Percentiles rank a stretch among this genome's conserved stretches.
Conservation (phyloP, 768 basidiomycete species). For the Tephrocybe sp. region DNA sequence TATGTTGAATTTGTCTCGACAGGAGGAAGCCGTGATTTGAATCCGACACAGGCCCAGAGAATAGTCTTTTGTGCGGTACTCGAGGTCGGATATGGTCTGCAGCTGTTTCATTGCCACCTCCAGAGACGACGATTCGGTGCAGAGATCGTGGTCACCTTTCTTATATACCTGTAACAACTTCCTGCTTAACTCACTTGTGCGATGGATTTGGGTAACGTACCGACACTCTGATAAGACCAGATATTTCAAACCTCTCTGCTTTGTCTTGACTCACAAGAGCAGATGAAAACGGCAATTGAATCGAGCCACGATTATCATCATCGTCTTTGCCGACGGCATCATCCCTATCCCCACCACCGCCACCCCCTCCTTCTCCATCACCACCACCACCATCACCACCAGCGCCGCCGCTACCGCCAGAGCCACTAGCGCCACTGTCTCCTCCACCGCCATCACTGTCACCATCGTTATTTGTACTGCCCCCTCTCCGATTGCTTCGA, state of each 20-base stretch:
- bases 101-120: background rate
- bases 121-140: background rate
- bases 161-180: background rate
- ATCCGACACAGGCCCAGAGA: background rate
- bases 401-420: background rate
- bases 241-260: background rate
- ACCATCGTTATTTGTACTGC: background rate
- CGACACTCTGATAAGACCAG: background rate
- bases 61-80: background rate
- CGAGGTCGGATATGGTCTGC: background rate
- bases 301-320: background rate
- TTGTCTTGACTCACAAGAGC: background rate
- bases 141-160: background rate
- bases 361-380: background rate
- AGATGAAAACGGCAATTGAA: background rate
- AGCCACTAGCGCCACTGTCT: background rate
- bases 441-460: background rate
- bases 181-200: background rate
- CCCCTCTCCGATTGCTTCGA: background rate
- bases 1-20: background rate
- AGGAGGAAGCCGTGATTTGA: background rate
- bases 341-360: background rate
- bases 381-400: background rate
- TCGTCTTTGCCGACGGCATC: background rate
- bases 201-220: background rate